phyloP scores from a whole-genome alignment of 2,329 filamentous ascomycete genomes.

The Sarocladiaceae sp. region DNA sequence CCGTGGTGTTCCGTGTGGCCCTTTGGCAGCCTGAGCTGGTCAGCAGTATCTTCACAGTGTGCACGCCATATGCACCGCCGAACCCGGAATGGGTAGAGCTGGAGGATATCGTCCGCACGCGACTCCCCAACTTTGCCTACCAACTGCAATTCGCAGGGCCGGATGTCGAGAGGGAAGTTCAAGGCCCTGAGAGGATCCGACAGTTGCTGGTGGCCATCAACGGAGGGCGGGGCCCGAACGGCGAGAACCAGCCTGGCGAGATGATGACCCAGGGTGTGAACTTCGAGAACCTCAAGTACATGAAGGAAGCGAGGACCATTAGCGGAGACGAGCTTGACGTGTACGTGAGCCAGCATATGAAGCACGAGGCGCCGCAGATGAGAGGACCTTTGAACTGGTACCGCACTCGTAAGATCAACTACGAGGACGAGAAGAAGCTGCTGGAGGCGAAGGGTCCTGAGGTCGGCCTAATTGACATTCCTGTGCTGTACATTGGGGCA shows the following conservation, averaged over 20 bases:
- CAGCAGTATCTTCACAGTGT: constrained; percentile 69
- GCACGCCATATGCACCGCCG: constrained; percentile 66
- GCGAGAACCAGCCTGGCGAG: constrained; percentile 48
- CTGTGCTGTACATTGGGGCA: constrained; percentile 70
- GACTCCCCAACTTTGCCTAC: constrained; percentile 68
- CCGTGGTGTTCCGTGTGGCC: constrained; percentile 66
- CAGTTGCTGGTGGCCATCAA: constrained; percentile 67
- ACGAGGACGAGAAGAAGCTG: constrained; percentile 59
- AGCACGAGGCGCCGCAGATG: constrained; percentile 52
- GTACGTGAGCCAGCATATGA: constrained; percentile 67
- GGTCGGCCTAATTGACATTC: constrained; percentile 46
- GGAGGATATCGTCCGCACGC: constrained; percentile 49
- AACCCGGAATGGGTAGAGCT: constrained; percentile 44
- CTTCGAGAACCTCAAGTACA: constrained; percentile 51
- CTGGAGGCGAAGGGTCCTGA: constrained; percentile 47
- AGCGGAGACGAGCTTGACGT: constrained; percentile 65
- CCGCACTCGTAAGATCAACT: constrained; percentile 65
- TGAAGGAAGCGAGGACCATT: constrained; percentile 54
- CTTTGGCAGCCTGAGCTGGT: constrained; percentile 69
- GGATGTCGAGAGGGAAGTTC: constrained; percentile 53
- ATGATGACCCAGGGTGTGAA: constrained; percentile 54
- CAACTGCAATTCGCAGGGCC: constrained; percentile 73
- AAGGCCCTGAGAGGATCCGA: constrained; percentile 55
- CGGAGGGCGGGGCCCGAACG: constrained; percentile 54
- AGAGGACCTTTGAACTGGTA: constrained; percentile 88